These are phyloP conservation scores for Entomortierella lignicola DNA, from an alignment of 192 early-diverging fungal genomes.

Conservation along the genomic window DNA sequence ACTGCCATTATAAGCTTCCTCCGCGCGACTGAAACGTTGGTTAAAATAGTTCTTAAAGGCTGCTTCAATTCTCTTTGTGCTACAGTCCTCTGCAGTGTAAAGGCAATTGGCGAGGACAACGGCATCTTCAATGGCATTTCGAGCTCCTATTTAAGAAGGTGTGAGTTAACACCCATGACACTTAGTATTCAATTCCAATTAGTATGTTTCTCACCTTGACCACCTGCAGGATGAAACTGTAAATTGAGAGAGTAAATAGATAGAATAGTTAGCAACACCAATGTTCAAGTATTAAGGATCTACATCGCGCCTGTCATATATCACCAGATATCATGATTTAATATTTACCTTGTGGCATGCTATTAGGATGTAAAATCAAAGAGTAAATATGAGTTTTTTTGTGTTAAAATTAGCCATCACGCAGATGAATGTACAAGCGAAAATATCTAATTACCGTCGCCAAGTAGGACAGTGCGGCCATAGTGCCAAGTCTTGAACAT, in stretches of 20 bases:
- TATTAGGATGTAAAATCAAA: neutral
- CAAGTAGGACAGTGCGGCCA: conserved; percentile 21
- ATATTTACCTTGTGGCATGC: conserved; percentile 24
- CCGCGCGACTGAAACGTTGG: conserved; percentile 5
- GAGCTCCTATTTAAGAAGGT: neutral
- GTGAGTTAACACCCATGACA: too few relatives aligned
- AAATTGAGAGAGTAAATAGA: too few relatives aligned
- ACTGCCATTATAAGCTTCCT: neutral
- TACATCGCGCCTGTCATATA: too few relatives aligned
- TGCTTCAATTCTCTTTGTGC: neutral
- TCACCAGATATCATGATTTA: too few relatives aligned
- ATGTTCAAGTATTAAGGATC: too few relatives aligned
- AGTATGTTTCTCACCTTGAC: neutral
- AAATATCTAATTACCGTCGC: conserved; percentile 13
- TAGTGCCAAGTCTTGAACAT: conserved; percentile 39
- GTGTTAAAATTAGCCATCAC: too few relatives aligned
- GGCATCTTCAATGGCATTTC: conserved; percentile 26
- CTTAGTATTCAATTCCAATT: too few relatives aligned
- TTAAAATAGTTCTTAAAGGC: conserved; percentile 16
- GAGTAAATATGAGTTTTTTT: neutral
- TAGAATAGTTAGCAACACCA: too few relatives aligned
- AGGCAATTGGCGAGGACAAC: conserved; percentile 22
- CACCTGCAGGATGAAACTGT: conserved; percentile 11
- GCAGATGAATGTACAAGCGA: neutral
- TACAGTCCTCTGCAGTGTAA: neutral